These are phyloP conservation scores for Rhizopogon vesiculosus DNA, from an alignment of 768 basidiomycete genomes.

Conservation along the genomic window DNA sequence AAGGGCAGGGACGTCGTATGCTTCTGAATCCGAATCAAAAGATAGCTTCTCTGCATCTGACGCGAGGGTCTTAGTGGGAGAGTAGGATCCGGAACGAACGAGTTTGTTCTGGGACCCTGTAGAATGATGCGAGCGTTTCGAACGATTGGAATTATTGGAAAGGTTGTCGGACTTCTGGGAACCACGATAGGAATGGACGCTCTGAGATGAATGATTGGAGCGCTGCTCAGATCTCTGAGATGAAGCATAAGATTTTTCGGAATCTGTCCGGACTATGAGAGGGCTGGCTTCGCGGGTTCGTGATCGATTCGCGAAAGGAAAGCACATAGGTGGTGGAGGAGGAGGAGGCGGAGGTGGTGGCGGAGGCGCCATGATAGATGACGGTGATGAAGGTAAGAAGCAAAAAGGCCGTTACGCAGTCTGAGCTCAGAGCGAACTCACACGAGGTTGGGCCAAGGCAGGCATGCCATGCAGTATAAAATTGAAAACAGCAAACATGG, in stretches of 20 bases:
- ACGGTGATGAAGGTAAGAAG: constrained; percentile 11
- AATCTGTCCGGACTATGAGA: constrained; percentile 25
- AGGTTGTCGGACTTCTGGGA: constrained; percentile 15
- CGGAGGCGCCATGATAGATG: constrained; percentile 44
- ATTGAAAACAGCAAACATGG: background rate
- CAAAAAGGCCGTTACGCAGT: constrained; percentile 12
- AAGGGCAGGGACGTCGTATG: constrained; percentile 37
- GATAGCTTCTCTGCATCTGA: constrained; percentile 44
- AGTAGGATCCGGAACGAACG: constrained; percentile 38
- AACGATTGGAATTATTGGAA: constrained; percentile 4
- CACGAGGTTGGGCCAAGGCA: constrained; percentile 21
- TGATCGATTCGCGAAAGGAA: constrained; percentile 42
- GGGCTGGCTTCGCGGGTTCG: constrained; percentile 25
- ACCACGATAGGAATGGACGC: constrained; percentile 6
- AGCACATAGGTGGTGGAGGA: constrained; percentile 50
- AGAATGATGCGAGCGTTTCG: constrained; percentile 18
- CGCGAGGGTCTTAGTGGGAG: constrained; percentile 35
- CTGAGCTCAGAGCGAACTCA: constrained; percentile 10
- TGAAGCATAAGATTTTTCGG: constrained; percentile 42
- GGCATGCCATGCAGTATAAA: constrained; percentile 8
- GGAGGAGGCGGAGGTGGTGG: constrained; percentile 44
- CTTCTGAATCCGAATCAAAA: constrained; percentile 59
- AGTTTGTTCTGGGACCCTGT: constrained; percentile 14
- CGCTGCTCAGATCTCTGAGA: constrained; percentile 27
- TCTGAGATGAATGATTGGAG: constrained; percentile 20